Evolutionary conservation across 176 grass and related monocot genomes (phyloP).

Genomic region (Eleusine coracana): DNA sequence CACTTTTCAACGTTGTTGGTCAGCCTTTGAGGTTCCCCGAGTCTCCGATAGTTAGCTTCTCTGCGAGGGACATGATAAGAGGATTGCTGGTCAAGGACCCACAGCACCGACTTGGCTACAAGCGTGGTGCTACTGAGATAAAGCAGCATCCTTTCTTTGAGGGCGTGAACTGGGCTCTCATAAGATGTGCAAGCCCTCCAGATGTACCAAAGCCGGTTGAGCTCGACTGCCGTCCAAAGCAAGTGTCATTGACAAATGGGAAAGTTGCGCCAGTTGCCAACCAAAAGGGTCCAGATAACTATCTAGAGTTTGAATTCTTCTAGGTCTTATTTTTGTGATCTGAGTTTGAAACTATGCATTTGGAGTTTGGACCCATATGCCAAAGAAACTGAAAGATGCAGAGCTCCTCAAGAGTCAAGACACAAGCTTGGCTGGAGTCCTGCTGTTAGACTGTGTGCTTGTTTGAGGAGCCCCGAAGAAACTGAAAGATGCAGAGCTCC

Average conservation of each 20-base stretch:
- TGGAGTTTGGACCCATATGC: background rate
- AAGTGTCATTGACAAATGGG: conserved; percentile 55
- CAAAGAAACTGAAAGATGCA: conserved; percentile 37
- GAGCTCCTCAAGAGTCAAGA: conserved; percentile 33
- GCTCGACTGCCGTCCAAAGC: conserved; percentile 39
- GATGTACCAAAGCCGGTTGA: conserved; percentile 70
- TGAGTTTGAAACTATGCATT: background rate
- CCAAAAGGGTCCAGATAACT: conserved; percentile 53
- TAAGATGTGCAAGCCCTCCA: conserved; percentile 73
- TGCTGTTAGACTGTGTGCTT: conserved; percentile 38
- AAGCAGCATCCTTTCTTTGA: conserved; percentile 86
- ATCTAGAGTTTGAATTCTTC: conserved; percentile 90
- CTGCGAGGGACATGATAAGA: conserved; percentile 70
- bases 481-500: no score
- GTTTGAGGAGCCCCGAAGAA: conserved; percentile 18
- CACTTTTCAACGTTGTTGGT: conserved; percentile 80
- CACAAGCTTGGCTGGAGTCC: conserved; percentile 24
- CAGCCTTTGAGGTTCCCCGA: conserved; percentile 74
- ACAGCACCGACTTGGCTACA: conserved; percentile 72
- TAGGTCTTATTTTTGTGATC: conserved; percentile 37
- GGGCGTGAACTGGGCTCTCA: conserved; percentile 82
- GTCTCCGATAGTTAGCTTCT: conserved; percentile 66
- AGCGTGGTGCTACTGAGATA: conserved; percentile 81
- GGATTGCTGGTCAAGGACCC: conserved; percentile 88
- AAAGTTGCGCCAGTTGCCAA: conserved; percentile 36